Conservation (phyloP, 2,329 filamentous ascomycete species). For the Aspergillus aculeatus region DNA sequence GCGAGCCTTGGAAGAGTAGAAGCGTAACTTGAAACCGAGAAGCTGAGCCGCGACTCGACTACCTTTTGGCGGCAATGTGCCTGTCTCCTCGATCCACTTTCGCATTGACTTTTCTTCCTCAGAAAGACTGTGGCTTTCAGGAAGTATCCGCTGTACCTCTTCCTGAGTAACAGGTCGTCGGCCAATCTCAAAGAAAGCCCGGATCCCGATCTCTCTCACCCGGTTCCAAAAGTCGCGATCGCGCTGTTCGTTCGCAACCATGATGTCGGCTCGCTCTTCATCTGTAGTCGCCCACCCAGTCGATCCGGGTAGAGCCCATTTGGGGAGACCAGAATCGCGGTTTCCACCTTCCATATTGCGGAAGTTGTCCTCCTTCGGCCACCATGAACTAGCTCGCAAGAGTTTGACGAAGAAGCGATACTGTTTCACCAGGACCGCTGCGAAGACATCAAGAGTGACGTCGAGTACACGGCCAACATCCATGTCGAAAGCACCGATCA, state of each 20-base stretch:
- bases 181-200: slow-evolving; percentile 87
- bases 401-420: slow-evolving; percentile 94
- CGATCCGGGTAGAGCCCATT: slow-evolving; percentile 77
- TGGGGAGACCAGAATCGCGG: slow-evolving; percentile 66
- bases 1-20: slow-evolving; percentile 80
- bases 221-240: slow-evolving; percentile 79
- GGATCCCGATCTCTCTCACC: slow-evolving; percentile 71
- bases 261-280: slow-evolving; percentile 63
- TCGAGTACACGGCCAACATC: slow-evolving; percentile 94
- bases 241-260: slow-evolving; percentile 59
- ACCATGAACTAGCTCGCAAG: slow-evolving; percentile 90
- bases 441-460: slow-evolving; percentile 92
- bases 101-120: slow-evolving; percentile 58
- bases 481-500: slow-evolving; percentile 95
- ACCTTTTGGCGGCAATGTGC: slow-evolving; percentile 77
- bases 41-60: slow-evolving; percentile 92
- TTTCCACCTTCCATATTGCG: slow-evolving; percentile 30
- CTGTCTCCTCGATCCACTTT: slow-evolving; percentile 77
- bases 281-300: slow-evolving; percentile 63
- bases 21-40: slow-evolving; percentile 93
- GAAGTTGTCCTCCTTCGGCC: slow-evolving; percentile 68
- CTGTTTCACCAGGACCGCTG: slow-evolving; percentile 87
- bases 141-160: slow-evolving; percentile 51
- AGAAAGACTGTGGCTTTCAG: slow-evolving; percentile 36
- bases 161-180: slow-evolving; percentile 64